Base-by-base conservation (phyloP, 2,329 filamentous ascomycete genomes). In the Botrytis fragariae region DNA sequence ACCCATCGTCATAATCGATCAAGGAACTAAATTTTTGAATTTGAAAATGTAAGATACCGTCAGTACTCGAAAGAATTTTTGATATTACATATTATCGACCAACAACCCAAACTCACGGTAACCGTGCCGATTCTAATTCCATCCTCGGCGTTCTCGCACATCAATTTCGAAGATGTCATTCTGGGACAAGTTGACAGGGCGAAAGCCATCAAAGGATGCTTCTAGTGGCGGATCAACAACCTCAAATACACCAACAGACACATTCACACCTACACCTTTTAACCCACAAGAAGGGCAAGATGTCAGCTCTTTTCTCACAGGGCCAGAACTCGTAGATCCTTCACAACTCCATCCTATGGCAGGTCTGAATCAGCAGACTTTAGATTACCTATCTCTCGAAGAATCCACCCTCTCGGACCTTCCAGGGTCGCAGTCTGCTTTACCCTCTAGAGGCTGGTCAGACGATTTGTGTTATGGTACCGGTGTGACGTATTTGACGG, bases 391-490 rank as follows among this genome's bases (percentile, higher is more conserved):
- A 77, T 91, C 92, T 39, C 91, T 99, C 80, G 96, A 99, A 84
- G 97, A 99, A 82, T 93, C 94, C 68, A 89, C 91, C 42, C 90
- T 98, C 74, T 94, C 94, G 75, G 91, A 97, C 80, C 88, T 97
- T 32, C 94, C 95, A 67, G 95, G 94, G 80, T 88, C 91, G 74
- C 92, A 93, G 82, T 97, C 95, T 61, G 92, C 95, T 72, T 89
- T 99, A 72, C 96, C 97, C 61, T 98, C 95, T 73, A 92, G 96
- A 82, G 96, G 96, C 82, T 99, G 97, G 90, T 97, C 95, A 75
- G 96, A 99, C 82, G 96, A 99, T 83, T 89, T 99, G 74, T 98
- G 96, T 85, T 99, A 99, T 83, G 96, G 97, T 81, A 97, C 96
- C 35, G 96, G 96, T 79, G 91, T 95, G 75, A 97, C 94, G 81